Evolutionary conservation across 1,284 basidiomycete genomes (phyloP).

Genomic region (Ustilago esculenta): DNA sequence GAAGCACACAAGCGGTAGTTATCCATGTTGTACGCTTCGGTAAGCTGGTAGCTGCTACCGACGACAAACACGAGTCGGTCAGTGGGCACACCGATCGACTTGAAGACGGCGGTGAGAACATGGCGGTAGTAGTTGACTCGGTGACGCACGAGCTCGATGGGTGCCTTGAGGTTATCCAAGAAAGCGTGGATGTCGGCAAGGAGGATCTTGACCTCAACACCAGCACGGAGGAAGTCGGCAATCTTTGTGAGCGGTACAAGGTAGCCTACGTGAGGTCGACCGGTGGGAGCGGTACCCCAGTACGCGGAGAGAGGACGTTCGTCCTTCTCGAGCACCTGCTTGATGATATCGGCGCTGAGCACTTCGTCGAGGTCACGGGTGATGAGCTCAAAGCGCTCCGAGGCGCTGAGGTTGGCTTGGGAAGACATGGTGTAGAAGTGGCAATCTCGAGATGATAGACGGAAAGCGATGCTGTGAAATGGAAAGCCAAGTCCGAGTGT

Average conservation of each 20-base stretch:
- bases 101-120: slow-evolving; percentile 83
- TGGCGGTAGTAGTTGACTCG: slow-evolving; percentile 90
- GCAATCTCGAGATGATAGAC: too few relatives aligned
- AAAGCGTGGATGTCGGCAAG: slow-evolving; percentile 97
- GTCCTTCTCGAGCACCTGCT: slow-evolving; percentile 78
- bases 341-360: slow-evolving; percentile 84
- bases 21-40: slow-evolving; percentile 91
- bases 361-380: slow-evolving; percentile 87
- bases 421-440: slow-evolving; percentile 18
- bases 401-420: slow-evolving; percentile 63
- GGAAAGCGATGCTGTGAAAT: too few relatives aligned
- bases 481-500: too few relatives aligned
- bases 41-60: slow-evolving; percentile 91
- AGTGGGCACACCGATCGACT: slow-evolving; percentile 88
- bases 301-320: slow-evolving; percentile 53
- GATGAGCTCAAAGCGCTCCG: slow-evolving; percentile 84
- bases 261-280: slow-evolving; percentile 93
- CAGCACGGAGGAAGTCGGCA: slow-evolving; percentile 92
- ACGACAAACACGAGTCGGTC: slow-evolving; percentile 78
- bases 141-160: slow-evolving; percentile 88
- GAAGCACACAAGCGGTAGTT: slow-evolving; percentile 89
- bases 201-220: slow-evolving; percentile 88
- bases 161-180: slow-evolving; percentile 96
- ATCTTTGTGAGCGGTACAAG: slow-evolving; percentile 95
- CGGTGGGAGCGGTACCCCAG: slow-evolving; percentile 89